Evolutionary conservation across 768 basidiomycete genomes (phyloP).

Genomic region (Russula sp.): DNA sequence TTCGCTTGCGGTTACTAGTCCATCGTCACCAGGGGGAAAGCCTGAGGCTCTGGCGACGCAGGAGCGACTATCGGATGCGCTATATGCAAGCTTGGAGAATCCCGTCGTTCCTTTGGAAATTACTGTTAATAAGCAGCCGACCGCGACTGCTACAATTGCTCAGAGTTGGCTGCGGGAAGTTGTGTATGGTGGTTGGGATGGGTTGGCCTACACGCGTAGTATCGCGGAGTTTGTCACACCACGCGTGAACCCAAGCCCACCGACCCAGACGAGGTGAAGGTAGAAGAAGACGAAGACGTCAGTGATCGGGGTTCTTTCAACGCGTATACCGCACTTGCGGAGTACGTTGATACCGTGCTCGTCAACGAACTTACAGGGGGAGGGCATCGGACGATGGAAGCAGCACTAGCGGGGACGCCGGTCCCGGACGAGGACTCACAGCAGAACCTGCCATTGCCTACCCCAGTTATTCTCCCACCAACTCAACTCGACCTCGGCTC

Average conservation of each 20-base stretch:
- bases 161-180: conserved; percentile 67
- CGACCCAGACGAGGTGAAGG: neutral
- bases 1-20: conserved; percentile 37
- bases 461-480: neutral
- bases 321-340: conserved; percentile 5
- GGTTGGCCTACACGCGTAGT: conserved; percentile 72
- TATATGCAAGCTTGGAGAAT: conserved; percentile 31
- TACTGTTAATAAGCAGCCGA: conserved; percentile 9
- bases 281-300: neutral
- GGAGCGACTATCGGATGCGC: conserved; percentile 32
- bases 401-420: neutral
- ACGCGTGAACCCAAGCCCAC: neutral
- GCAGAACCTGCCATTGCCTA: neutral
- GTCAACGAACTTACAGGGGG: conserved; percentile 26
- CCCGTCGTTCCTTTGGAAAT: conserved; percentile 9
- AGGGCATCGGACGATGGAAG: conserved; percentile 22
- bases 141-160: conserved; percentile 43
- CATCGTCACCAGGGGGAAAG: conserved; percentile 28
- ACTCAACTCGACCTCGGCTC: conserved; percentile 43
- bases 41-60: conserved; percentile 35
- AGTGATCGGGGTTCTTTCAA: neutral
- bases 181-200: conserved; percentile 79
- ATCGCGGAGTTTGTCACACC: conserved; percentile 64
- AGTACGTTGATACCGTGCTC: conserved; percentile 18
- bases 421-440: neutral